Conservation (phyloP, 2,329 filamentous ascomycete genomes). For the Penicillium fuscoglaucum region DNA sequence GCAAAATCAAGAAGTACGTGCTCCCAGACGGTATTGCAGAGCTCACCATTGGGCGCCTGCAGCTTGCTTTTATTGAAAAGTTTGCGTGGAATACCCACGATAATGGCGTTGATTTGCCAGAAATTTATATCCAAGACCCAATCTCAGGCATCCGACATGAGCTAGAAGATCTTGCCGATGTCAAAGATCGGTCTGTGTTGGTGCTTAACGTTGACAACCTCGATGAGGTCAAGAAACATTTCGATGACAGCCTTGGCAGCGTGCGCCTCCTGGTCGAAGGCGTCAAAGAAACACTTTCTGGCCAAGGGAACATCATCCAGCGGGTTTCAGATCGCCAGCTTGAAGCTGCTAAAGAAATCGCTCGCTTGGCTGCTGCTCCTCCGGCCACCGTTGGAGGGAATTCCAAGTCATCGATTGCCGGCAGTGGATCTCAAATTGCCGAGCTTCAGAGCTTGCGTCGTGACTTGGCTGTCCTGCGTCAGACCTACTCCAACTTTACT, state of each 20-base stretch:
- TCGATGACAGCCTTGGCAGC: constrained; percentile 84
- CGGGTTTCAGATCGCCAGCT: constrained; percentile 87
- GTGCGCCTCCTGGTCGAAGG: constrained; percentile 82
- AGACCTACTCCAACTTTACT: constrained; percentile 90
- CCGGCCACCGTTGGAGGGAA: constrained; percentile 31
- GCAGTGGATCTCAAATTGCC: constrained; percentile 62
- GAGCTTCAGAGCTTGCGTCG: constrained; percentile 82
- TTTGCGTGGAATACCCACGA: constrained; percentile 98
- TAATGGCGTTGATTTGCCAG: constrained; percentile 86
- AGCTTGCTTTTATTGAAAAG: constrained; percentile 97
- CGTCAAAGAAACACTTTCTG: constrained; percentile 78
- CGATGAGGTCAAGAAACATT: constrained; percentile 94
- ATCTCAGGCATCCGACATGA: constrained; percentile 96
- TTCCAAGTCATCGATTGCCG: constrained; percentile 31
- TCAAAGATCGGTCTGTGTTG: constrained; percentile 93
- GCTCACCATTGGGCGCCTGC: constrained; percentile 80
- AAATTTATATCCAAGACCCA: constrained; percentile 97
- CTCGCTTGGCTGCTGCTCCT: constrained; percentile 59
- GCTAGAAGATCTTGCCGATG: constrained; percentile 85
- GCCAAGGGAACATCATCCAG: constrained; percentile 78
- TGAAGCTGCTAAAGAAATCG: constrained; percentile 84
- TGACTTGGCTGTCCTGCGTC: constrained; percentile 85
- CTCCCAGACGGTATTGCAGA: constrained; percentile 80
- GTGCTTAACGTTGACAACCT: constrained; percentile 89
- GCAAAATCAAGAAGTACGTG: constrained; percentile 94